phyloP scores from a whole-genome alignment of 2,329 filamentous ascomycete species.

The Colletotrichum acutatum region DNA sequence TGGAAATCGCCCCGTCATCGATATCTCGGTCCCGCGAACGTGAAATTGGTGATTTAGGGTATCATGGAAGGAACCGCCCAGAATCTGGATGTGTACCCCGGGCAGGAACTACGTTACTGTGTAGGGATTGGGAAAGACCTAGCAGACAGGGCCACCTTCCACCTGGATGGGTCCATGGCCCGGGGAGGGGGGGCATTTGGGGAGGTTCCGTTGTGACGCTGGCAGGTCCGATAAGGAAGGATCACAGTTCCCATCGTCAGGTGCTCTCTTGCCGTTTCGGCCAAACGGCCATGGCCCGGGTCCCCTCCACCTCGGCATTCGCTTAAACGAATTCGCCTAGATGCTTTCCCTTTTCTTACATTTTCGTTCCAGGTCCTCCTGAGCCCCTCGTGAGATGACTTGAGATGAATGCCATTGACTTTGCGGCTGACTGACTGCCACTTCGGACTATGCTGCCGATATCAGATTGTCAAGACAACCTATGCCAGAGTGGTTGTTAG shows the following conservation, averaged over 20 bases:
- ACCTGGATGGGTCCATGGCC: not conserved
- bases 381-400: not conserved
- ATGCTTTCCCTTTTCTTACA: not conserved
- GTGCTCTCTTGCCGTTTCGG: constrained; percentile 1
- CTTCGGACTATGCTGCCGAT: not conserved
- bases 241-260: not conserved
- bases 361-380: too few relatives aligned
- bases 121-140: not conserved
- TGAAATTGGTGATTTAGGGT: not conserved
- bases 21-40: not conserved
- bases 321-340: not conserved
- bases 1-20: constrained; percentile 24
- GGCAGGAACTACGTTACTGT: too few relatives aligned
- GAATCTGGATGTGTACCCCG: not conserved
- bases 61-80: not conserved
- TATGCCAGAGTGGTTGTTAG: not conserved
- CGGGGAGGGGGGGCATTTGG: too few relatives aligned
- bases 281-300: not conserved
- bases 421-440: constrained; percentile 7
- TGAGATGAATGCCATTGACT: not conserved
- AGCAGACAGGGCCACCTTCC: not conserved
- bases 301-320: not conserved
- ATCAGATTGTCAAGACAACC: constrained; percentile 14
- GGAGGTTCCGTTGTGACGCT: not conserved
- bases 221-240: not conserved